Base-by-base conservation (phyloP, 2,329 filamentous ascomycete species). In the Bipolaris oryzae region DNA sequence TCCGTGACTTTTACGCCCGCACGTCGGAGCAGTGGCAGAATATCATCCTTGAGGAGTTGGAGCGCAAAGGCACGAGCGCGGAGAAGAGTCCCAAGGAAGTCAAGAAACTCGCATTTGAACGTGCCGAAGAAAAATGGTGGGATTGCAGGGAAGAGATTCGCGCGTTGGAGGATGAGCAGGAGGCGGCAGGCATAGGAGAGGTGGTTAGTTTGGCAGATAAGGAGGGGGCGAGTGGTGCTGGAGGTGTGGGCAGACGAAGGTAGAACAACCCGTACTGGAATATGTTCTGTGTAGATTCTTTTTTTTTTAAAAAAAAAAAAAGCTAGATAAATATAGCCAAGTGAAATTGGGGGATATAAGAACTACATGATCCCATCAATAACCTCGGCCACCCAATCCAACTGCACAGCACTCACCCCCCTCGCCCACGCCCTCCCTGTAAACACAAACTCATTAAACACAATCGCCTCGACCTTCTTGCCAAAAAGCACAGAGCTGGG, bases 91-190 rank as follows among this genome's bases (percentile, higher is more conserved):
- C 86, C 0, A 99, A 99, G 81, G 95, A 98, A 80, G 87, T 98
- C 69, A 92, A 96, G 76, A 89, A 93, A 69, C 88, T 87, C 73
- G 95, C 92, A 1, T 99, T 97, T 74, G 89, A 92, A 72, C 84
- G 92, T 62, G 93, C 93, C 38, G 95, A 99, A 77, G 90, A 93
- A 79, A 96, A 96, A 76, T 99, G 95, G 95, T 99, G 95, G 95
- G 95, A 97, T 81, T 92, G 89, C 73, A 85, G 95, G 68, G 95
- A 99, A 79, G 94, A 98, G 79, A 90, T 99, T 64, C 89, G 88
- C 51, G 89, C 87, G 6, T 77, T 98, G 71, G 95, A 99, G 78
- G 94, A 97, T 77, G 94, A 97, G 79, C 92, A 98, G 80, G 94
- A 97, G 77, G 93, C 90, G 46, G 91, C 92, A 33, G 93, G 95